Evolutionary conservation across 345 rosid genomes (phyloP), one percentile per base, ranked within the genome.

Genomic region (Eucalyptus pumila): DNA sequence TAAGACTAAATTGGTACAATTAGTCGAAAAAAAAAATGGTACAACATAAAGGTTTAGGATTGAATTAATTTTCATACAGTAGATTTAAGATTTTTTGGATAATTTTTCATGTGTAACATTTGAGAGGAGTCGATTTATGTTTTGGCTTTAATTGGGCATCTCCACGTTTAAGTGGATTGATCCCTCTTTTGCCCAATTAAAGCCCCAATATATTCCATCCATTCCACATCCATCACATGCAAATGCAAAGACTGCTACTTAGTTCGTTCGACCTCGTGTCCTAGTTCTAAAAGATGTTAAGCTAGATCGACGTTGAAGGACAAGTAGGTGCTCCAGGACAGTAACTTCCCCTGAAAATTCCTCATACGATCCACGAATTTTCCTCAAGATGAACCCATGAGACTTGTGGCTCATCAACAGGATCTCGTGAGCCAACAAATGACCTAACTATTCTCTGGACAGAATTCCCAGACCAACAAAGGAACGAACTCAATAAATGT

Each of bases 401-500:
- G 42, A 40, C 83, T 21, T 3, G 93, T 90, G 93, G 94, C 83
- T 54, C 52, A 80, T 76, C 87, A 87, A 30, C 85, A 24, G 26
- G 27, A 69, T 90, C 95, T 91, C 94, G 94, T 94, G 94, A 94
- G 51, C 90, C 88, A 85, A 91, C 93, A 87, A 87, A 72, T 34
- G 89, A 86, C 91, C 90, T 92, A 89, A 86, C 88, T 72, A 72
- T 72, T 23, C 45, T 86, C 52, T 58, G n/a, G 15, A 45, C 27
- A 81, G n/a, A 67, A 72, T 91, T 88, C 62, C n/a, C 52, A 72
- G 51, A 86, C 80, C 90, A 87, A 54, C 86, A 86, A 90, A 54
- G 37, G 86, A 91, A 92, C 93, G 88, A 91, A 87, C 87, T 87
- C 93, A 40, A 89, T 89, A 86, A 86, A 80, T 87, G 89, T 89